These are phyloP conservation scores for Kwoniella mangroviensis DNA, from an alignment of 768 basidiomycete genomes.

Conservation along the genomic window DNA sequence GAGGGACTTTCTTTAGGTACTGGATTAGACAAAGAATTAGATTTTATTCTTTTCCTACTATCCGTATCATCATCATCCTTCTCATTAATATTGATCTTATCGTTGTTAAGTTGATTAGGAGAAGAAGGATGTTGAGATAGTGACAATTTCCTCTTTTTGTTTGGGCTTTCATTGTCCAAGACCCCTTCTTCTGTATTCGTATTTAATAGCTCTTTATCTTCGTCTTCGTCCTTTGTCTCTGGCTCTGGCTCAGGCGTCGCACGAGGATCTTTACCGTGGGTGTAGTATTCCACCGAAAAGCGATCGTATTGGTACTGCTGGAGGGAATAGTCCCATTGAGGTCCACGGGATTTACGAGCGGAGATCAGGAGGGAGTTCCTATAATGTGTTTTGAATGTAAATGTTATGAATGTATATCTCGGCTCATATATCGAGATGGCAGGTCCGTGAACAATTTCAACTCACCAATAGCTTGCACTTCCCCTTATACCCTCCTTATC, in stretches of 20 bases:
- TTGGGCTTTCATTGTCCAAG: not conserved
- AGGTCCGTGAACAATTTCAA: not conserved
- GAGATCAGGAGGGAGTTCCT: conserved; percentile 57
- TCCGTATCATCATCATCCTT: not conserved
- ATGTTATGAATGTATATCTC: not conserved
- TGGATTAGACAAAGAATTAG: not conserved
- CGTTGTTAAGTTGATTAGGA: not conserved
- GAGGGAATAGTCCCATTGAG: conserved; percentile 57
- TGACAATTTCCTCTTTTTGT: conserved; percentile 12
- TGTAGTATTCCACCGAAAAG: conserved; percentile 38
- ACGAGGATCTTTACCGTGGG: conserved; percentile 28
- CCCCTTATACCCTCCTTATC: conserved; percentile 39
- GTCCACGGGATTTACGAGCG: conserved; percentile 52
- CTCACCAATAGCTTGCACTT: conserved; percentile 52
- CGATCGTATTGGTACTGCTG: conserved; percentile 48
- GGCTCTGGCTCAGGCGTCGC: not conserved
- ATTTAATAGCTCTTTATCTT: not conserved
- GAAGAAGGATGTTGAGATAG: not conserved
- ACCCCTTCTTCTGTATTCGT: not conserved
- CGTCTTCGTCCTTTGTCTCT: not conserved
- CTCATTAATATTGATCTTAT: not conserved
- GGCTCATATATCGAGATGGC: not conserved
- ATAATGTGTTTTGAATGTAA: not conserved
- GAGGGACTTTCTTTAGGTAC: conserved; percentile 10
- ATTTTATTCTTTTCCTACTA: conserved; percentile 5